phyloP scores from a whole-genome alignment of 202 grass and related monocot genomes.

The Carex sylvatica region DNA sequence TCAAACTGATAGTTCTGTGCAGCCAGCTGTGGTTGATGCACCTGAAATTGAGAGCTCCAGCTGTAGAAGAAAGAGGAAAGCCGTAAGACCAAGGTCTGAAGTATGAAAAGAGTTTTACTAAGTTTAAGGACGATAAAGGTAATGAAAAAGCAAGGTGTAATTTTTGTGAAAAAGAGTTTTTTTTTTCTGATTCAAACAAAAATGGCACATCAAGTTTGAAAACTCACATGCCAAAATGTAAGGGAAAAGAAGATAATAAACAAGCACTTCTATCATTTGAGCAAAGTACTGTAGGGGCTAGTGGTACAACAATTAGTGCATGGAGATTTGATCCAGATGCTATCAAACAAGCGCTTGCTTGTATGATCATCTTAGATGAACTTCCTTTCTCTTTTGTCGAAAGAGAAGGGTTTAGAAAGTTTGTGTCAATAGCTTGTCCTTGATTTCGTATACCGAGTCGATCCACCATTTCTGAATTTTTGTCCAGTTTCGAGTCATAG shows the following conservation, averaged over 20 bases:
- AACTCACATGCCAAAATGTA: neutral
- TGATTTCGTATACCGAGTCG: neutral
- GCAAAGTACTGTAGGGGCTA: neutral
- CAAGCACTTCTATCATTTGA: neutral
- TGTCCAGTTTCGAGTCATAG: neutral
- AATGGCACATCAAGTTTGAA: neutral
- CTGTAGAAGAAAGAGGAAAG: neutral
- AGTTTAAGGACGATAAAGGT: neutral
- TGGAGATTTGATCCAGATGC: neutral
- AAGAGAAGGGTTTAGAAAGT: neutral
- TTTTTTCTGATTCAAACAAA: neutral
- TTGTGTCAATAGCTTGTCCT: neutral
- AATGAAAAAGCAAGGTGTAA: neutral
- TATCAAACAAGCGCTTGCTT: neutral
- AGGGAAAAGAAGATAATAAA: neutral
- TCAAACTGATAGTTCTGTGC: too few relatives aligned
- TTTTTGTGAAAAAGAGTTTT: neutral
- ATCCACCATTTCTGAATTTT: neutral
- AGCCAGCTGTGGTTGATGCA: neutral
- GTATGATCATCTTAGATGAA: neutral
- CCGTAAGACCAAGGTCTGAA: neutral
- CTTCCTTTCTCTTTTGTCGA: neutral
- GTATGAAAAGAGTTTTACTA: neutral
- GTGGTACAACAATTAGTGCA: neutral
- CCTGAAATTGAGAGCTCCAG: neutral